Conservation (phyloP, 768 basidiomycete species). For the Macrolepiota fuliginosa region DNA sequence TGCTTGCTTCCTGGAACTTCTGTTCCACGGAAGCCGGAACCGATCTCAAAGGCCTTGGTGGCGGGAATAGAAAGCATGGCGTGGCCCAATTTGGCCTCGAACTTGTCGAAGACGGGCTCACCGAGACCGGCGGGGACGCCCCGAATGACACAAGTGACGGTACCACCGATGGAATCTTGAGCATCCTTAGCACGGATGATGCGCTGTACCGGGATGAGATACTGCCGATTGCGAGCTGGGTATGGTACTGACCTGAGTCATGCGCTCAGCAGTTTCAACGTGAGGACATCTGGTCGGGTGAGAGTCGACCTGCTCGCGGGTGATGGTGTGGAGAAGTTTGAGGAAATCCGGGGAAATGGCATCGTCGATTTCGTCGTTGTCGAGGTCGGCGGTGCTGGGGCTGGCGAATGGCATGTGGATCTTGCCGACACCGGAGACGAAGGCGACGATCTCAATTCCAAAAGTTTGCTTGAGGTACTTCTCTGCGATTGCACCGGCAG, state of each 20-base stretch:
- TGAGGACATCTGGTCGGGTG: slow-evolving; percentile 90
- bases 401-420: slow-evolving; percentile 67
- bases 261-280: slow-evolving; percentile 79
- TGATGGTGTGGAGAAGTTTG: slow-evolving; percentile 72
- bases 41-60: slow-evolving; percentile 97
- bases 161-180: slow-evolving; percentile 96
- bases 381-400: slow-evolving; percentile 42
- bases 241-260: slow-evolving; percentile 70
- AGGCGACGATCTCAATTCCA: slow-evolving; percentile 94
- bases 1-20: slow-evolving; percentile 91
- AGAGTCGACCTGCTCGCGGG: slow-evolving; percentile 86
- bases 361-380: slow-evolving; percentile 69
- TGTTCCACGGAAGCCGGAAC: slow-evolving; percentile 93
- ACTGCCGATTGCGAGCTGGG: not conserved
- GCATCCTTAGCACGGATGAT: slow-evolving; percentile 91
- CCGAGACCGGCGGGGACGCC: slow-evolving; percentile 89
- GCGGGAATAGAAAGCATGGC: slow-evolving; percentile 99
- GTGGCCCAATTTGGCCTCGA: slow-evolving; percentile 92
- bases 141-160: slow-evolving; percentile 94
- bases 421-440: slow-evolving; percentile 96
- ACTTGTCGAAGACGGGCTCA: slow-evolving; percentile 98
- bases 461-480: slow-evolving; percentile 85
- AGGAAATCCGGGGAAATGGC: slow-evolving; percentile 82
- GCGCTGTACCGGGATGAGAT: slow-evolving; percentile 48
- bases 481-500: slow-evolving; percentile 97